These are phyloP conservation scores for Calonectria honghensis DNA, from an alignment of 2,329 filamentous ascomycete genomes.

Conservation along the genomic window DNA sequence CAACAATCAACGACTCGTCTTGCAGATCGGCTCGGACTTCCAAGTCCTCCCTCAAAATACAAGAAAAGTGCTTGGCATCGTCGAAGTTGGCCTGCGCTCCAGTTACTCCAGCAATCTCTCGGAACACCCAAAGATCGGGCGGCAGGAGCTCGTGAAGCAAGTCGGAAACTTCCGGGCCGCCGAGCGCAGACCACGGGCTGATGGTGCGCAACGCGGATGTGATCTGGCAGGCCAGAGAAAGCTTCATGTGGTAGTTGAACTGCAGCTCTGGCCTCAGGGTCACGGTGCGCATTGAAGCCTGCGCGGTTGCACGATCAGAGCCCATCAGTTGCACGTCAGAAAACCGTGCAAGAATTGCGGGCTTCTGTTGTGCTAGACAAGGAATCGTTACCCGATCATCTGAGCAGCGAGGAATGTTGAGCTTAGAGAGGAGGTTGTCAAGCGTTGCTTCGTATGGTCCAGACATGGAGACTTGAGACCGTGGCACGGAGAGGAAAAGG, in stretches of 20 bases:
- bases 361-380: neutral
- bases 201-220: neutral
- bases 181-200: neutral
- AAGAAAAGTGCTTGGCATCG: neutral
- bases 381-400: neutral
- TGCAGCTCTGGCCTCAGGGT: neutral
- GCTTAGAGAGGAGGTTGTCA: neutral
- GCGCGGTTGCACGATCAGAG: neutral
- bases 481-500: neutral
- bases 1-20: neutral
- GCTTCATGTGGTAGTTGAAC: neutral
- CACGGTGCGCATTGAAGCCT: neutral
- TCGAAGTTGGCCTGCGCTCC: neutral
- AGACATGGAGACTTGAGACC: neutral
- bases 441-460: neutral
- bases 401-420: neutral
- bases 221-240: neutral
- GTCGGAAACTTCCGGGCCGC: neutral
- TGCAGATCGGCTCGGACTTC: neutral
- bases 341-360: neutral
- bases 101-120: neutral
- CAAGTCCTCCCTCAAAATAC: neutral
- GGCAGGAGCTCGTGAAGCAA: neutral
- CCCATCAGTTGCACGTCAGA: neutral
- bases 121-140: neutral